These are phyloP conservation scores for Ogataea thermomethanolica DNA, from an alignment of 805 yeast species.

Conservation along the genomic window DNA sequence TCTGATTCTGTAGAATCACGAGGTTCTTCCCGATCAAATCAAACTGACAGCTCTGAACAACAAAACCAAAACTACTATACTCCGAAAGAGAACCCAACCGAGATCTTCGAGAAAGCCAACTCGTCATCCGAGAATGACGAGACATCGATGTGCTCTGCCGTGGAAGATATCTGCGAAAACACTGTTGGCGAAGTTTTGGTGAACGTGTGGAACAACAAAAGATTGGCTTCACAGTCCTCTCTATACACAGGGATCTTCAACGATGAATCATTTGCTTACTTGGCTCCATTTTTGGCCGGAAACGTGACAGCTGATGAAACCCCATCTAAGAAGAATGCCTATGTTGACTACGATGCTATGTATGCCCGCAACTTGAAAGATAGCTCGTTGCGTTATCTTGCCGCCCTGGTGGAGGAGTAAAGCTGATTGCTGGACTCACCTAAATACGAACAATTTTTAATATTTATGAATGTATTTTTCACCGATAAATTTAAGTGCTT, in stretches of 20 bases:
- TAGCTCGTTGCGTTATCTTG: conserved; percentile 37
- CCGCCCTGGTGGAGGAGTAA: conserved; percentile 26
- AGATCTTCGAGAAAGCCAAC: conserved; percentile 8
- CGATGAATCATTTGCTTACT: conserved; percentile 44
- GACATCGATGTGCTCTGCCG: conserved; percentile 29
- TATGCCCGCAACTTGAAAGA: conserved; percentile 25
- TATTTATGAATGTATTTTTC: conserved; percentile 1
- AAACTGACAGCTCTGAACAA: conserved; percentile 8
- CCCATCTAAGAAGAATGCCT: conserved; percentile 4
- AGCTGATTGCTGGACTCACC: background rate
- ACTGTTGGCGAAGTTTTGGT: conserved; percentile 21
- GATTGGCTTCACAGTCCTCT: conserved; percentile 16
- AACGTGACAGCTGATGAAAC: conserved; percentile 11
- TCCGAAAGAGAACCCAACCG: conserved; percentile 16
- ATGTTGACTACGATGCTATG: conserved; percentile 23
- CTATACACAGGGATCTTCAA: conserved; percentile 15
- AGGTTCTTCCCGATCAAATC: background rate
- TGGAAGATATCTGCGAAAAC: conserved; percentile 20
- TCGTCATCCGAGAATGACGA: conserved; percentile 7
- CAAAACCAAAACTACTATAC: conserved; percentile 16
- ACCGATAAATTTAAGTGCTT: background rate
- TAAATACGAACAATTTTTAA: background rate
- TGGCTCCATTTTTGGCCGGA: conserved; percentile 37
- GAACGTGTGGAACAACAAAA: conserved; percentile 13
- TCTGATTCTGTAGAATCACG: conserved; percentile 1